These are phyloP conservation scores for Herpetomonas muscarum DNA, from an alignment of 208 protist genomes.

Conservation along the genomic window DNA sequence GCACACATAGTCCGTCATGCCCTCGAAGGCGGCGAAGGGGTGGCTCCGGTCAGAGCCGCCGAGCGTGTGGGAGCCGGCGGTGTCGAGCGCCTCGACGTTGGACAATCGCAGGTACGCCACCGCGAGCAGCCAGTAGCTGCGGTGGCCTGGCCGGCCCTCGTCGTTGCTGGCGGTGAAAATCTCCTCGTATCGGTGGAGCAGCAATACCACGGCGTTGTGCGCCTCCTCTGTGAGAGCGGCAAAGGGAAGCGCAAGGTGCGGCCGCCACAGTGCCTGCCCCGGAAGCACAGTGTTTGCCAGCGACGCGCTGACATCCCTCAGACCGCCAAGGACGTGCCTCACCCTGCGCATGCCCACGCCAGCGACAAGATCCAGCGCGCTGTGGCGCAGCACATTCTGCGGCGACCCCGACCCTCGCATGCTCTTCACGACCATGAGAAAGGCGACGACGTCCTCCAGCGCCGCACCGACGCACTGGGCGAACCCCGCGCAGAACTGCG, in stretches of 20 bases:
- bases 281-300: constrained; percentile 7
- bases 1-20: constrained; percentile 16
- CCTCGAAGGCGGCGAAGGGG: background rate
- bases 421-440: constrained; percentile 13
- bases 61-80: background rate
- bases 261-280: constrained; percentile 14
- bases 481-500: constrained; percentile 14
- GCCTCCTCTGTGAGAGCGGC: constrained; percentile 17
- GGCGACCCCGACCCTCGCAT: background rate
- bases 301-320: constrained; percentile 1
- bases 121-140: constrained; percentile 37
- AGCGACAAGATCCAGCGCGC: background rate
- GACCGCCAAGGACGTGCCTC: background rate
- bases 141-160: constrained; percentile 13
- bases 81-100: constrained; percentile 5
- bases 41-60: background rate
- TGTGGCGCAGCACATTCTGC: background rate
- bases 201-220: constrained; percentile 27
- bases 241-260: constrained; percentile 17
- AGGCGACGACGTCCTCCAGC: constrained; percentile 24
- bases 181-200: constrained; percentile 24
- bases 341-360: background rate
- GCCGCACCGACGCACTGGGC: constrained; percentile 23
- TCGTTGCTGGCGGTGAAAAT: background rate
- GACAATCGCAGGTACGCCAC: constrained; percentile 44